Conservation (phyloP, 2,329 filamentous ascomycete genomes). For the Arthrobotrys pseudoclavata region DNA sequence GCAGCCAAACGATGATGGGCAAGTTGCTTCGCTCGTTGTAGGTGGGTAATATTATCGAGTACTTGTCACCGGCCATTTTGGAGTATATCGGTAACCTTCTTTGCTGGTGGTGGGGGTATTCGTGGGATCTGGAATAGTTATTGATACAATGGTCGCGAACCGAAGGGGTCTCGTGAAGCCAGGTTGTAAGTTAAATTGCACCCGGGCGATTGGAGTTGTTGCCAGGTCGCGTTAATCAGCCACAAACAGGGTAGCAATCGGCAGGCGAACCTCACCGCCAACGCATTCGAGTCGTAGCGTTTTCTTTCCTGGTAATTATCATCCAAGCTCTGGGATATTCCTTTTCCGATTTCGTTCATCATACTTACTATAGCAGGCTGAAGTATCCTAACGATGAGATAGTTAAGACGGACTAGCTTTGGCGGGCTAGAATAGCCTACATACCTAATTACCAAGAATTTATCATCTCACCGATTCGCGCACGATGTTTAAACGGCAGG, state of each 20-base stretch:
- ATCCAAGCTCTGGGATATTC: conserved; percentile 1
- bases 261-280: conserved; percentile 45
- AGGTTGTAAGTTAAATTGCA: conserved; percentile 45
- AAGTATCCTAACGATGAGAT: conserved; percentile 27
- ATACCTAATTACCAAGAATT: background rate
- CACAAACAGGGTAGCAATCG: conserved; percentile 20
- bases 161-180: conserved; percentile 42
- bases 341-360: background rate
- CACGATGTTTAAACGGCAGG: conserved; percentile 55
- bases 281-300: conserved; percentile 30
- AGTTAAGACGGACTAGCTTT: conserved; percentile 18
- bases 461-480: background rate
- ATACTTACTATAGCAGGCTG: conserved; percentile 28
- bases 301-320: background rate
- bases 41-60: conserved; percentile 96
- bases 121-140: conserved; percentile 4
- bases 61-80: conserved; percentile 75
- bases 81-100: conserved; percentile 10
- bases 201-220: conserved; percentile 35
- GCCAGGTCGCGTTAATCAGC: conserved; percentile 55
- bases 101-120: conserved; percentile 16
- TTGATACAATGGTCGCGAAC: conserved; percentile 10
- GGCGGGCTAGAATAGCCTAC: background rate
- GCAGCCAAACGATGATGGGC: conserved; percentile 93
- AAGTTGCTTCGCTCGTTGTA: conserved; percentile 99